Evolutionary conservation across 306 rosid species (phyloP), one percentile per base, ranked within the genome.

Genomic region (Prunus dulcis): DNA sequence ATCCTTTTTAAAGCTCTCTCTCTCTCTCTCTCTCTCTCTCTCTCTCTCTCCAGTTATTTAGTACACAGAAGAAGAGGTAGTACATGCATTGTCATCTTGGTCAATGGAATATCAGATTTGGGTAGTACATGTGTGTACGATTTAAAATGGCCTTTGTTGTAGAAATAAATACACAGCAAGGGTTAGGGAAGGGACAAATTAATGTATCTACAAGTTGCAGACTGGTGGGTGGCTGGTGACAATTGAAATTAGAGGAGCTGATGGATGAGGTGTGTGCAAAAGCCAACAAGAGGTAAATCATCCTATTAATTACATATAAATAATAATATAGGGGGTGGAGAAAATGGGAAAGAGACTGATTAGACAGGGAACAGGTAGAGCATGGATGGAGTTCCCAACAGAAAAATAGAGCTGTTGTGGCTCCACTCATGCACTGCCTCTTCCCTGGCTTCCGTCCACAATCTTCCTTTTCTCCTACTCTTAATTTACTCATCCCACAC

Each of bases 391-490:
- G 82, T 81, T 67, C 66, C 85, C 90, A 72, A 83, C 92, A 84
- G 74, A 68, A 47, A 23, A 34, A 17, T 14, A 60, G 22, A 32
- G 51, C 73, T 83, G 95, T 87, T 83, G 89, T 78, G 85, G 71
- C 82, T 86, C 87, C 65, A 79, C 90, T 86, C 95, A 91, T 94
- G 97, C 98, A 91, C 96, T 91, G 98, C 94, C 96, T 94, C 97
- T 91, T 93, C 97, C 97, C 98, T 93, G 98, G 97, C 96, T 86
- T 25, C 43, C 43, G 49, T 19, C 73, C 75, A 77, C 84, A 60
- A 67, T 69, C 72, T 56, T 64, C 63, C 67, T 66, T 13, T 41
- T 66, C 22, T 22, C 64, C 17, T 68, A 1, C 58, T n/a, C 52
- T 41, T 55, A 56, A 20, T 25, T 20, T 56, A 13, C 14, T 20